A percentile compares a stretch with the other conserved stretches of the same genome.
Conservation (phyloP, 139 green algal genomes). For the Coccomyxa sp. region DNA sequence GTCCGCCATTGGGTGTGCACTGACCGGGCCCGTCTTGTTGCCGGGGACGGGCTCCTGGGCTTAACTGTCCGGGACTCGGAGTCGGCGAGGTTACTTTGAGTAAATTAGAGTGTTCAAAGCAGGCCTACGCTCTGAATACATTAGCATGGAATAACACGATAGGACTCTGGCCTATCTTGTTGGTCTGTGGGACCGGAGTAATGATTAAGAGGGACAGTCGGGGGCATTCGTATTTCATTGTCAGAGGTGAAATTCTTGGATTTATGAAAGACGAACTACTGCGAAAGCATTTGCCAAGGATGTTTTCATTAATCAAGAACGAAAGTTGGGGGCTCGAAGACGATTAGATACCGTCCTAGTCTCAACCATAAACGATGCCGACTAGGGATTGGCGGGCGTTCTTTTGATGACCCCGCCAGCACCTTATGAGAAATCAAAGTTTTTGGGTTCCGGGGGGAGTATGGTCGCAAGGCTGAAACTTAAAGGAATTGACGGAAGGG, state of each 20-base stretch:
- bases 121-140: constrained; percentile 92
- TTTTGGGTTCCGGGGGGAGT: constrained; percentile 96
- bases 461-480: constrained; percentile 94
- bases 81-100: constrained; percentile 91
- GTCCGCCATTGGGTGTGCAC: constrained; percentile 83
- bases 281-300: constrained; percentile 98
- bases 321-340: constrained; percentile 99
- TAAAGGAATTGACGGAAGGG: constrained; percentile 97
- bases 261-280: constrained; percentile 99
- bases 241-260: constrained; percentile 99
- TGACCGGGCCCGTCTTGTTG: constrained; percentile 72
- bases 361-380: constrained; percentile 99
- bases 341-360: constrained; percentile 99
- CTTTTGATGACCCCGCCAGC: constrained; percentile 92
- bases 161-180: constrained; percentile 96
- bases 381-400: constrained; percentile 97
- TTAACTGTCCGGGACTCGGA: constrained; percentile 79
- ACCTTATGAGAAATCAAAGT: constrained; percentile 99
- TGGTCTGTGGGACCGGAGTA: constrained; percentile 97
- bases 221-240: constrained; percentile 99
- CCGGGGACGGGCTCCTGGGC: constrained; percentile 80
- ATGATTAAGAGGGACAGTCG: constrained; percentile 99
- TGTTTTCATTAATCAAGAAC: constrained; percentile 99
- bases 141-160: constrained; percentile 99
- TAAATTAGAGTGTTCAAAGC: constrained; percentile 99